A percentile compares a stretch with the other conserved stretches of the same genome.
Evolutionary conservation across 2,329 filamentous ascomycete species (phyloP).

Genomic region (Fusarium equiseti): DNA sequence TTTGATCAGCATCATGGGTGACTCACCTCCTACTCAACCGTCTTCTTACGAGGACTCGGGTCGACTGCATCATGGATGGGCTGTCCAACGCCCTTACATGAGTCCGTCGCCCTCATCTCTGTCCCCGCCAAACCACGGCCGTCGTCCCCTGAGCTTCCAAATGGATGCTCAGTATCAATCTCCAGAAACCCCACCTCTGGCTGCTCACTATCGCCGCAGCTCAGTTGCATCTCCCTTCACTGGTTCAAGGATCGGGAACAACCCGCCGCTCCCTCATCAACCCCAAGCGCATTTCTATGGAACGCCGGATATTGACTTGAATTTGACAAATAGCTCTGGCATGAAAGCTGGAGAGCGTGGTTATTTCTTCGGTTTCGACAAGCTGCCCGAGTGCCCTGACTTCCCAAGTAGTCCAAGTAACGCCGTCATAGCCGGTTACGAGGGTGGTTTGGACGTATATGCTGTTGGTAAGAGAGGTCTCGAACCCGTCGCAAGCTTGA

Average conservation of each 20-base stretch:
- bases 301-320: conserved; percentile 79
- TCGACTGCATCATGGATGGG: conserved; percentile 59
- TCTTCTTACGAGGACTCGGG: conserved; percentile 64
- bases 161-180: conserved; percentile 61
- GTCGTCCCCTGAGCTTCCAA: conserved; percentile 67
- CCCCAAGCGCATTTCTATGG: conserved; percentile 83
- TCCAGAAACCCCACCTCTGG: conserved; percentile 55
- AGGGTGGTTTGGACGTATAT: conserved; percentile 83
- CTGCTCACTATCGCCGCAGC: conserved; percentile 57
- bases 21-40: conserved; percentile 65
- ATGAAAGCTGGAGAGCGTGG: conserved; percentile 75
- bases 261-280: conserved; percentile 79
- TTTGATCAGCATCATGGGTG: conserved; percentile 63
- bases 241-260: conserved; percentile 58
- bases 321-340: conserved; percentile 67
- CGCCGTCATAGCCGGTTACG: conserved; percentile 80
- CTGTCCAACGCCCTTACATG: conserved; percentile 60
- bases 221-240: conserved; percentile 66
- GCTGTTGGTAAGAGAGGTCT: conserved; percentile 78
- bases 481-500: conserved; percentile 76
- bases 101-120: conserved; percentile 59
- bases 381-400: conserved; percentile 63
- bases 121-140: conserved; percentile 53
- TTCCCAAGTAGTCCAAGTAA: conserved; percentile 64
- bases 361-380: conserved; percentile 86